phyloP scores from a whole-genome alignment of 805 yeast genomes.

The Wickerhamiella occidentalis region DNA sequence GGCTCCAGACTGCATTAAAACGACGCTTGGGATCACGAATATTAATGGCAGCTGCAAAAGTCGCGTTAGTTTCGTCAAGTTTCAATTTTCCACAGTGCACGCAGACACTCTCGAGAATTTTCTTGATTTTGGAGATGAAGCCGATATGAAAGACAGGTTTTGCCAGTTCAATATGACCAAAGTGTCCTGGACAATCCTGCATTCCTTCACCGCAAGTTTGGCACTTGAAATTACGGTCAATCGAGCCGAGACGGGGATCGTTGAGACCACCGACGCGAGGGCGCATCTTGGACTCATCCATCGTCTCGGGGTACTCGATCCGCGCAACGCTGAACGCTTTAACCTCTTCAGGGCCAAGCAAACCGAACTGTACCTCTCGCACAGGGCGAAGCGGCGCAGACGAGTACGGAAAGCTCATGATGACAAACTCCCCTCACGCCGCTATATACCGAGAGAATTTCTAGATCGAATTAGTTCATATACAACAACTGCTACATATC shows the following conservation, averaged over 20 bases:
- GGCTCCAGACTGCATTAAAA: conserved; percentile 91
- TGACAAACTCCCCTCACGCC: conserved; percentile 2
- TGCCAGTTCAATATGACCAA: conserved; percentile 96
- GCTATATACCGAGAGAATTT: conserved; percentile 1
- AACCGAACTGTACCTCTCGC: conserved; percentile 96
- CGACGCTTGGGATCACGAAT: conserved; percentile 92
- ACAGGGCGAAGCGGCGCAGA: conserved; percentile 97
- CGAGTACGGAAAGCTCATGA: conserved; percentile 62
- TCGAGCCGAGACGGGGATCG: conserved; percentile 94
- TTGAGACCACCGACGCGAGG: conserved; percentile 95
- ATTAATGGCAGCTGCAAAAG: conserved; percentile 76
- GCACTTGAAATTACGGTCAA: conserved; percentile 94
- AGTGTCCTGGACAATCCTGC: conserved; percentile 99
- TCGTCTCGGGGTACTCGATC: conserved; percentile 97
- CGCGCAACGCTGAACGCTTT: conserved; percentile 97
- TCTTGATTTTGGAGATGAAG: conserved; percentile 83
- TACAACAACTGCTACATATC: not conserved
- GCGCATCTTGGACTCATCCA: conserved; percentile 91
- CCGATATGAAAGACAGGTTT: conserved; percentile 97
- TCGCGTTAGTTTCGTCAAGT: conserved; percentile 69
- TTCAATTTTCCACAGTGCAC: conserved; percentile 96
- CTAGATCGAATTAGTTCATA: not conserved
- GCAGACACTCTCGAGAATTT: conserved; percentile 91
- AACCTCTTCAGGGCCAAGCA: conserved; percentile 92
- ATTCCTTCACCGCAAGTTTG: conserved; percentile 99